Conservation (phyloP, 345 rosid genomes). For the Lumnitzera racemosa region DNA sequence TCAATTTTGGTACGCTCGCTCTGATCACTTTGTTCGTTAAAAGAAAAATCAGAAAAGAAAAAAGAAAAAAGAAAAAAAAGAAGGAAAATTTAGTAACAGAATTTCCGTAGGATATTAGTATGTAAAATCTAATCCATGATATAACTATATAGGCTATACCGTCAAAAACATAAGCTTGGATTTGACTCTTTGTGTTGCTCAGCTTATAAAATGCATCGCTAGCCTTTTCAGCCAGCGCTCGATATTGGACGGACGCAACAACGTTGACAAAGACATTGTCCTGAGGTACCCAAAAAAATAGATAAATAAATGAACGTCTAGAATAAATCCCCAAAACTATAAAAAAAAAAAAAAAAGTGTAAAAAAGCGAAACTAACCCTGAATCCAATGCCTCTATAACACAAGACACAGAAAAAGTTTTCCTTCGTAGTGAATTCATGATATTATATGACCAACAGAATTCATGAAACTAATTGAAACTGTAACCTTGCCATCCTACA, state of each 20-base stretch:
- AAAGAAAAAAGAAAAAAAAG: background rate
- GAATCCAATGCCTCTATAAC: background rate
- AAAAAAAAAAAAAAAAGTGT: too few relatives aligned
- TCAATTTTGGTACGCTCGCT: slow-evolving; percentile 10
- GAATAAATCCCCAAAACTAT: background rate
- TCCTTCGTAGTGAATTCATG: too few relatives aligned
- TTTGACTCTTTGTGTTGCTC: slow-evolving; percentile 30
- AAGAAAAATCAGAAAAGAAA: background rate
- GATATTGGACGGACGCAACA: slow-evolving; percentile 39
- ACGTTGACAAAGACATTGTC: slow-evolving; percentile 44
- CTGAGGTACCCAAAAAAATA: slow-evolving; percentile 12
- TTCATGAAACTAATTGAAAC: too few relatives aligned
- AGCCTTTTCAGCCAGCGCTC: slow-evolving; percentile 29
- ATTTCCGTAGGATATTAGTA: background rate
- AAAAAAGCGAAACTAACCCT: background rate
- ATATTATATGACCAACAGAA: too few relatives aligned
- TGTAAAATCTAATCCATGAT: background rate
- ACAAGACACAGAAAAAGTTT: too few relatives aligned
- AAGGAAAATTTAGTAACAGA: background rate
- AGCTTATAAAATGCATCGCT: slow-evolving; percentile 37
- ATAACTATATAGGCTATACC: slow-evolving; percentile 14
- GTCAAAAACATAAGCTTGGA: slow-evolving; percentile 41
- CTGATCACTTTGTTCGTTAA: slow-evolving; percentile 6
- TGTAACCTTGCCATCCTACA: too few relatives aligned
- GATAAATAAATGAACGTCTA: background rate